Evolutionary conservation across 371 early-diverging fungal species (phyloP), one percentile per base, ranked within the genome.

Genomic region (Saksenaea oblongispora): DNA sequence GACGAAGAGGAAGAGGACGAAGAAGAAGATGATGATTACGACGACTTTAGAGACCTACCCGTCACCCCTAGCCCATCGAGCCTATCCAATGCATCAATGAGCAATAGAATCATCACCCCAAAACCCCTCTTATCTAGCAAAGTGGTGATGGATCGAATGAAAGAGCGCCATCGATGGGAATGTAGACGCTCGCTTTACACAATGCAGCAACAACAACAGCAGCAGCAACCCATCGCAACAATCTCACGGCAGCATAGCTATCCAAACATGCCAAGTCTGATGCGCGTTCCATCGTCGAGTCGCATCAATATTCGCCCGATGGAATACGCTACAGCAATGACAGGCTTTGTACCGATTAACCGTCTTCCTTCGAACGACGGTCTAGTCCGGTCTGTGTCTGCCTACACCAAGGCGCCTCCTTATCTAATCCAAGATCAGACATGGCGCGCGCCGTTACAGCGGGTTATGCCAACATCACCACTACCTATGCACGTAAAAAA

Each of bases 141-240:
- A 22, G 51, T 47, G 51, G 51, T 47, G 9, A 17, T 47, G 51
- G 51, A 47, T 47, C 17, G 51, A 47, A 47, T 47, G 51, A 47
- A 47, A 47, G 51, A 47, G 22, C 51, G 51, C 22, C 51, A 47
- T 22, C 51, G 51, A 11, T 47, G n/a, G 24, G 51, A 47, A 22
- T 47, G 51, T 22, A 47, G 51, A 47, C 51, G 51, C 11, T 47
- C 51, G 4, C 5, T 47, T 3, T 47, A 47, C 22, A 47, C 27
- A 5, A 47, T 22, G 22, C 51, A 47, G 31, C 31, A 31, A 31
- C 51, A 47, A 7, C 51, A 47, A 7, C 31, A 31, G 7, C 51
- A 47, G 51, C 17, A 17, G 22, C 51, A n/a, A 47, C 39, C 39
- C 3, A 11, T 3, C 11, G 5, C 39, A n/a, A 47, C 51, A 1